Percentiles rank a stretch among this genome's conserved stretches.
phyloP scores from a whole-genome alignment of 78 protist species.

The Speleostelium caveatum region DNA sequence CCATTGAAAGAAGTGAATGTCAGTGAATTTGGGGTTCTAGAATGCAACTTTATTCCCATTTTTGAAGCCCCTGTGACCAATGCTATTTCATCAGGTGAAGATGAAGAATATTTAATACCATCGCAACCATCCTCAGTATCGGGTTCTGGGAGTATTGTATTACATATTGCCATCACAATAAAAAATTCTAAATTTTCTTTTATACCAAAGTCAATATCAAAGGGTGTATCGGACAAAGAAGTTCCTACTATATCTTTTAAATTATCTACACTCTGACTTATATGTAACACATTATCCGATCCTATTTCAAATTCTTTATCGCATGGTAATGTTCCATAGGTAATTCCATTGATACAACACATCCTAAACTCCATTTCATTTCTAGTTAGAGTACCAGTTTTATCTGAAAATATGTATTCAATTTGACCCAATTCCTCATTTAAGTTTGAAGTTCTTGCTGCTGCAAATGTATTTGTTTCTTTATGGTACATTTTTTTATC shows the following conservation, averaged over 20 bases:
- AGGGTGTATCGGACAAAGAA: neutral
- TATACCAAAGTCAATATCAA: conserved; percentile 1
- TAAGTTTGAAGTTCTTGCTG: conserved; percentile 76
- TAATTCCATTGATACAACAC: conserved; percentile 61
- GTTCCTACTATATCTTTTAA: neutral
- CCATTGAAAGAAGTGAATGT: neutral
- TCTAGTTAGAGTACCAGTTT: conserved; percentile 87
- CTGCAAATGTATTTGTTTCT: conserved; percentile 84
- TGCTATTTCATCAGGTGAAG: conserved; percentile 94
- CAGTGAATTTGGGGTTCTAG: conserved; percentile 38
- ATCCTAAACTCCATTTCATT: conserved; percentile 84
- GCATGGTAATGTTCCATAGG: conserved; percentile 4
- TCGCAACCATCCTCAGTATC: neutral
- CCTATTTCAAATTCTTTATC: neutral
- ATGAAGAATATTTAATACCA: conserved; percentile 38
- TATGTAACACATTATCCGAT: neutral
- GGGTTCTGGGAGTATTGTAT: conserved; percentile 85
- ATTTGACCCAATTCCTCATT: conserved; percentile 80
- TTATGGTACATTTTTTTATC: conserved; percentile 67
- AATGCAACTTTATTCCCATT: conserved; percentile 48
- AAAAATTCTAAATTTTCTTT: conserved; percentile 75
- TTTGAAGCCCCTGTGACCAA: conserved; percentile 79
- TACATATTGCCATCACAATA: conserved; percentile 90
- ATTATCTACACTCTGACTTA: neutral
- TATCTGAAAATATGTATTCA: conserved; percentile 81